These are phyloP conservation scores for Haematococcus sp. DNA, from an alignment of 139 green algal genomes.

Conservation along the genomic window DNA sequence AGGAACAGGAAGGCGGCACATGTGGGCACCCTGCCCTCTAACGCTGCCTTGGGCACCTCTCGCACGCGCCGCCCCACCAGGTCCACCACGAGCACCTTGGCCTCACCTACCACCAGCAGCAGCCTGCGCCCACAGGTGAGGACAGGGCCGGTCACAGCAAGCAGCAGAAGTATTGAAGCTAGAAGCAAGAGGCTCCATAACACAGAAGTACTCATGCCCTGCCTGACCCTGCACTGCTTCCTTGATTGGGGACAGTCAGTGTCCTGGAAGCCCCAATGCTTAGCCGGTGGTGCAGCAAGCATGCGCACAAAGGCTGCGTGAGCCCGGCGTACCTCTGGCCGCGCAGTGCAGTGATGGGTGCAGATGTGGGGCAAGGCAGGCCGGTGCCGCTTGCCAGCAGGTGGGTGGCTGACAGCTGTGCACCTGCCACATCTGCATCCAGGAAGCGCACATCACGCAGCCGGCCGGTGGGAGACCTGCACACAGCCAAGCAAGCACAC, in stretches of 20 bases:
- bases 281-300: too few species aligned
- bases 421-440: slow-evolving; percentile 35
- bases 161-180: too few species aligned
- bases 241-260: too few species aligned
- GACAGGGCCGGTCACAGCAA: neutral
- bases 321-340: slow-evolving; percentile 24
- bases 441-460: slow-evolving; percentile 39
- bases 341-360: slow-evolving; percentile 7
- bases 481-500: neutral
- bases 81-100: slow-evolving; percentile 50
- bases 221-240: too few species aligned
- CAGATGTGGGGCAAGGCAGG: neutral
- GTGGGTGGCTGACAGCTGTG: slow-evolving; percentile 20
- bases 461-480: slow-evolving; percentile 13
- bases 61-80: slow-evolving; percentile 28
- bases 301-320: too few species aligned
- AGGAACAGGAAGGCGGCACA: slow-evolving; percentile 44
- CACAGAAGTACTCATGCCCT: too few species aligned
- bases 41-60: slow-evolving; percentile 30
- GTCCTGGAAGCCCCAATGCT: too few species aligned
- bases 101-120: slow-evolving; percentile 47
- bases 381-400: neutral
- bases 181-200: too few species aligned
- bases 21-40: slow-evolving; percentile 43
- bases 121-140: slow-evolving; percentile 41